Evolutionary conservation across 441 rosid genomes (phyloP).

Genomic region (Lepidium campestre): DNA sequence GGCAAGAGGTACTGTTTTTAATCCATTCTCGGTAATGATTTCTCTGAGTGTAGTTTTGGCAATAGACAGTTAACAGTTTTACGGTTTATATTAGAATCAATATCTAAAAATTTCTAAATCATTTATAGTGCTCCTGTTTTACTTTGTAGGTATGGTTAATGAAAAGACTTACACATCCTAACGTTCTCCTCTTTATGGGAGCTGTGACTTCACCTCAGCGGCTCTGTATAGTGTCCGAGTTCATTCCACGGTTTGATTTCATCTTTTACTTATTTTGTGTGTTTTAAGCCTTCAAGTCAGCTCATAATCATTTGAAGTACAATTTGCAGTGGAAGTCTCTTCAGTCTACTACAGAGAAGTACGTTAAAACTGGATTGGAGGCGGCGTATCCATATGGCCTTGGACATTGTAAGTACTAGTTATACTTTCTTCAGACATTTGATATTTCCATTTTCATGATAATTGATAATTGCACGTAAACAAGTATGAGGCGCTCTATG

Average conservation of each 20-base stretch:
- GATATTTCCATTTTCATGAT: background rate
- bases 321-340: conserved; percentile 84
- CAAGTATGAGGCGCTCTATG: background rate
- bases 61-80: conserved; percentile 54
- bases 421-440: background rate
- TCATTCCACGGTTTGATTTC: conserved; percentile 76
- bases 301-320: background rate
- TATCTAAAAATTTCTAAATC: conserved; percentile 9
- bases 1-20: conserved; percentile 61
- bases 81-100: conserved; percentile 21
- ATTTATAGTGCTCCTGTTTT: conserved; percentile 7
- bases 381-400: conserved; percentile 79
- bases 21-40: background rate
- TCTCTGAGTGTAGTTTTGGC: background rate
- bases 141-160: conserved; percentile 70
- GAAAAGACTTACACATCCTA: conserved; percentile 96
- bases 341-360: conserved; percentile 72
- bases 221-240: conserved; percentile 94
- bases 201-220: conserved; percentile 87
- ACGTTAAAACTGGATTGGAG: conserved; percentile 78
- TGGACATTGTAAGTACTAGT: conserved; percentile 67
- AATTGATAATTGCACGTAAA: background rate
- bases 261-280: background rate
- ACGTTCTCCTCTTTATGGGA: conserved; percentile 93
- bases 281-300: background rate